Conservation (phyloP, 176 grass and related monocot genomes). For the Lolium rigidum region DNA sequence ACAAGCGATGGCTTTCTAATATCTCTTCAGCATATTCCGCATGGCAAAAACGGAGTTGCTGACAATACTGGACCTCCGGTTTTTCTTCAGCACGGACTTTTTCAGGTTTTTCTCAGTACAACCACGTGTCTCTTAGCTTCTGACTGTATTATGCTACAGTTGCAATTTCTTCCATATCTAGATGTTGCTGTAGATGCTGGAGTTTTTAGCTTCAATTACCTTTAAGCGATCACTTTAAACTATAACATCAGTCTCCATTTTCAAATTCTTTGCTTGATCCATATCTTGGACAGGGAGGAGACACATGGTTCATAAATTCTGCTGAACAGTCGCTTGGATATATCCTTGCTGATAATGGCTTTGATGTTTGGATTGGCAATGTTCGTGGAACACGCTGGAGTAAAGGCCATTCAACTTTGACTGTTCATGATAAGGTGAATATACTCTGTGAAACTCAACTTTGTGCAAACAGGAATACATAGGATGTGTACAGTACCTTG, state of each 20-base stretch:
- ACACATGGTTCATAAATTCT: conserved; percentile 92
- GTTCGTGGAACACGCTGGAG: conserved; percentile 86
- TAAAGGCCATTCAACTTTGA: conserved; percentile 72
- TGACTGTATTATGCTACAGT: neutral
- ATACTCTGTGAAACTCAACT: neutral
- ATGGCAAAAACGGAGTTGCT: conserved; percentile 55
- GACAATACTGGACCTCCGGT: conserved; percentile 64
- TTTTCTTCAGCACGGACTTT: conserved; percentile 97
- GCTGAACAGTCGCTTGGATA: conserved; percentile 79
- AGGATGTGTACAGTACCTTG: conserved; percentile 1
- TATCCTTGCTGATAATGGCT: conserved; percentile 95
- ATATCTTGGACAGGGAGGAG: conserved; percentile 68
- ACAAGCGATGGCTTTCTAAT: conserved; percentile 87
- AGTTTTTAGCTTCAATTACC: conserved; percentile 13
- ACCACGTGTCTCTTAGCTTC: neutral
- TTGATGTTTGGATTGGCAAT: conserved; percentile 98
- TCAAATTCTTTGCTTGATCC: conserved; percentile 20
- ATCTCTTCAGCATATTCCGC: conserved; percentile 79
- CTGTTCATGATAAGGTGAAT: conserved; percentile 87
- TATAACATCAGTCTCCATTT: conserved; percentile 21
- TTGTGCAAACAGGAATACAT: neutral
- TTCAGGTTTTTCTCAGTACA: conserved; percentile 70
- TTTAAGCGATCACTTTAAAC: neutral
- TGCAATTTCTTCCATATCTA: neutral
- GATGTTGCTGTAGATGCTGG: conserved; percentile 19